These are phyloP conservation scores for Phytophthora quininea DNA, from an alignment of 352 stramenopile species.

Conservation along the genomic window DNA sequence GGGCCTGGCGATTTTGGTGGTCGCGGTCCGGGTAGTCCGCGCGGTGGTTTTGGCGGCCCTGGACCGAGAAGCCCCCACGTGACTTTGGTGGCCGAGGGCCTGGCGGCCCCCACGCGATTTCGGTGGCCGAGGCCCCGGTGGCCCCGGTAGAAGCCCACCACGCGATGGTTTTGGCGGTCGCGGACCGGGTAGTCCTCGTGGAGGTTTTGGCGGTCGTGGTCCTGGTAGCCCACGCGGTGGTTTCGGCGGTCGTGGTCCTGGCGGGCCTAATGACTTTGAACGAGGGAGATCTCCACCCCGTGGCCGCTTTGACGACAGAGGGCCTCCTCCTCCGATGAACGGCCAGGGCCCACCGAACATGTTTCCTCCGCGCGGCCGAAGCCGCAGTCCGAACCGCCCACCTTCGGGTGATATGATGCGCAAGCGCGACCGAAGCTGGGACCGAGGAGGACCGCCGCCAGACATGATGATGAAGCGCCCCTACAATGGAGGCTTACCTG, in stretches of 20 bases:
- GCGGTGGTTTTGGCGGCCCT: conserved; percentile 12
- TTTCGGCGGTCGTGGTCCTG: conserved; percentile 11
- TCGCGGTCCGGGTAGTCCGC: conserved; percentile 18
- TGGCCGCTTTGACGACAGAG: conserved; percentile 42
- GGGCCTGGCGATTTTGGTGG: background rate
- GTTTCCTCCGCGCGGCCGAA: conserved; percentile 45
- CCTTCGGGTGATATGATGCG: conserved; percentile 35
- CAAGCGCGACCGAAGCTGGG: conserved; percentile 52
- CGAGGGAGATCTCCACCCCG: conserved; percentile 29
- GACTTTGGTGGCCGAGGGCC: conserved; percentile 15
- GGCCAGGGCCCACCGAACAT: conserved; percentile 28
- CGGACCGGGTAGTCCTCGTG: conserved; percentile 8
- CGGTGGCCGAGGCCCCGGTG: conserved; percentile 18
- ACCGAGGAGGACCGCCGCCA: conserved; percentile 31
- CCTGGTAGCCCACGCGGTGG: conserved; percentile 12
- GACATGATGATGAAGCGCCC: conserved; percentile 32
- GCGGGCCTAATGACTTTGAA: conserved; percentile 14
- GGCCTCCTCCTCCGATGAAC: conserved; percentile 34
- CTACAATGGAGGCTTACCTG: conserved; percentile 27
- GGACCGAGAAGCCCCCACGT: conserved; percentile 26
- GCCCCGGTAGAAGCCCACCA: conserved; percentile 27
- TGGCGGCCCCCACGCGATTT: conserved; percentile 24
- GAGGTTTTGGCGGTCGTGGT: conserved; percentile 29
- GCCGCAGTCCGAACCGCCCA: conserved; percentile 44
- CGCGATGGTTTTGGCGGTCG: conserved; percentile 15